Evolutionary conservation across 176 grass and related monocot species (phyloP).

Genomic region (Carex myosuroides): DNA sequence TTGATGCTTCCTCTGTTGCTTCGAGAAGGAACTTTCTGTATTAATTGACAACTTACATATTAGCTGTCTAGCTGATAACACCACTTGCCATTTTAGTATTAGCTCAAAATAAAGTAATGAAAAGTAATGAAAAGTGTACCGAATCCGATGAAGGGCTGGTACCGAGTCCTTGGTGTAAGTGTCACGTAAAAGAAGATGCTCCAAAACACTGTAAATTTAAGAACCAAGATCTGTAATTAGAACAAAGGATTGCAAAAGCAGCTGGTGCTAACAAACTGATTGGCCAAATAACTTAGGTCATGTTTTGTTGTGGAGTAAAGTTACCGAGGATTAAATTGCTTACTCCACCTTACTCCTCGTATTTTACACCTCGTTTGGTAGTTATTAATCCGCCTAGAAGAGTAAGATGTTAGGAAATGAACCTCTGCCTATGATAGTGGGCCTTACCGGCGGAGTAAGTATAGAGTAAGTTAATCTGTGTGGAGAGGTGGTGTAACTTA

Average conservation of each 20-base stretch:
- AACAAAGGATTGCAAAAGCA: neutral
- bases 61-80: neutral
- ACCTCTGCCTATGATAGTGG: too few species aligned
- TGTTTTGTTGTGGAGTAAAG: too few species aligned
- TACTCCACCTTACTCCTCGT: too few species aligned
- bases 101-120: neutral
- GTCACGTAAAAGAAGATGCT: slow-evolving; percentile 93
- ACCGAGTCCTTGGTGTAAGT: slow-evolving; percentile 98
- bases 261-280: neutral
- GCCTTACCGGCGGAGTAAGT: too few species aligned
- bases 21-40: slow-evolving; percentile 94
- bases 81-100: neutral
- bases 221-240: neutral
- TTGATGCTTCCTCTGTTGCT: slow-evolving; percentile 97
- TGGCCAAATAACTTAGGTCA: neutral
- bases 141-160: slow-evolving; percentile 75
- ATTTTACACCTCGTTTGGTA: too few species aligned
- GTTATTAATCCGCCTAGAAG: too few species aligned
- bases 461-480: too few species aligned
- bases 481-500: too few species aligned
- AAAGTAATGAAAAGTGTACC: slow-evolving; percentile 30
- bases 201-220: slow-evolving; percentile 59
- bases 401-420: too few species aligned
- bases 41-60: neutral
- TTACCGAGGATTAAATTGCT: too few species aligned